A percentile compares a stretch with the other conserved stretches of the same genome.
Conservation (phyloP, 768 basidiomycete species). For the Mycena filopes region DNA sequence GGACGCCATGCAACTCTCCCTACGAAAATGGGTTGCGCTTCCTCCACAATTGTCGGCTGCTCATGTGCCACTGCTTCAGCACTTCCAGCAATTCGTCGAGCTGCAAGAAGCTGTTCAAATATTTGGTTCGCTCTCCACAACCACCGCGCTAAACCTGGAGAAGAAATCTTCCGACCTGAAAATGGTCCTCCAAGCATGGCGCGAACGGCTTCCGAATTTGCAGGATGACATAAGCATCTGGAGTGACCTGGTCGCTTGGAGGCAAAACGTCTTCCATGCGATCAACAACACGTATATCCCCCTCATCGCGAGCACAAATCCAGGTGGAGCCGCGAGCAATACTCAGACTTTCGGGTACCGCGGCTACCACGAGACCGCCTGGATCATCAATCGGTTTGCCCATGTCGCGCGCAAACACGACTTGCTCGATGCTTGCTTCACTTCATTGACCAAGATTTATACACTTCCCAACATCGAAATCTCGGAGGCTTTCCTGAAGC, state of each 20-base stretch:
- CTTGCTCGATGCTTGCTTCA: constrained; percentile 95
- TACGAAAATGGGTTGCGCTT: constrained; percentile 94
- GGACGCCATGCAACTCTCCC: constrained; percentile 95
- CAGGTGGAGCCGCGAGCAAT: constrained; percentile 63
- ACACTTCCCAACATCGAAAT: constrained; percentile 99
- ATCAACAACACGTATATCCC: constrained; percentile 98
- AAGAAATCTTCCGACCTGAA: constrained; percentile 96
- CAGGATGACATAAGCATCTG: constrained; percentile 99
- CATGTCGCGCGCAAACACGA: constrained; percentile 98
- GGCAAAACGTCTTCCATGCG: constrained; percentile 97
- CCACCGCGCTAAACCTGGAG: constrained; percentile 89
- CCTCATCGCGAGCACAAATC: constrained; percentile 73
- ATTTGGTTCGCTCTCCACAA: constrained; percentile 88
- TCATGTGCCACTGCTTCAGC: constrained; percentile 93
- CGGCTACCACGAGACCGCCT: constrained; percentile 98
- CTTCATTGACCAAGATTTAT: constrained; percentile 95
- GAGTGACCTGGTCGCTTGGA: constrained; percentile 99
- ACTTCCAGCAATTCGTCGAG: constrained; percentile 99
- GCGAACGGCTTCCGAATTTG: constrained; percentile 93
- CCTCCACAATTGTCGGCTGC: constrained; percentile 90
- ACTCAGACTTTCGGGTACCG: constrained; percentile 91
- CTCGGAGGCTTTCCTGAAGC: constrained; percentile 98
- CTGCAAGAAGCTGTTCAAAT: constrained; percentile 96
- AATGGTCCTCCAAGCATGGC: constrained; percentile 96
- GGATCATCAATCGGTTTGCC: constrained; percentile 99